phyloP scores from a whole-genome alignment of 2,329 filamentous ascomycete genomes.

The Aspergillus sp. region DNA sequence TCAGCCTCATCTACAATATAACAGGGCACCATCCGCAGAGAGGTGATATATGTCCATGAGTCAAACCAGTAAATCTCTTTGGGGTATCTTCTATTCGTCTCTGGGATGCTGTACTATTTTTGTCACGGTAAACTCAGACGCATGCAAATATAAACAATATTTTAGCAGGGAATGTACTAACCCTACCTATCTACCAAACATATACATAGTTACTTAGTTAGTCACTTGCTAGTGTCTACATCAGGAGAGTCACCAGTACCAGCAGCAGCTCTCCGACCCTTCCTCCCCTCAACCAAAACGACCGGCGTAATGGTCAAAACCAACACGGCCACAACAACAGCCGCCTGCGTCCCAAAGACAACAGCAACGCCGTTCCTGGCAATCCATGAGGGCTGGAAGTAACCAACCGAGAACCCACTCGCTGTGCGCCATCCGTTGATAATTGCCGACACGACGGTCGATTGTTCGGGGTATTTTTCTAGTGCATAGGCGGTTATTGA shows the following conservation, averaged over 20 bases:
- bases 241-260: too few relatives aligned
- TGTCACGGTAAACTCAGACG: too few relatives aligned
- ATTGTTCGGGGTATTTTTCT: slow-evolving; percentile 36
- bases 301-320: slow-evolving; percentile 31
- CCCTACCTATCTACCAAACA: too few relatives aligned
- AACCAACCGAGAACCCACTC: slow-evolving; percentile 39
- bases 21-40: neutral
- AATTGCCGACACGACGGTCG: slow-evolving; percentile 36
- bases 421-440: slow-evolving; percentile 42
- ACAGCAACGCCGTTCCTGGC: slow-evolving; percentile 29
- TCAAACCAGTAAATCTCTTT: too few relatives aligned
- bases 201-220: too few relatives aligned
- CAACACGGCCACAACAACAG: slow-evolving; percentile 26
- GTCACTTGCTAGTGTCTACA: too few relatives aligned
- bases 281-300: slow-evolving; percentile 16
- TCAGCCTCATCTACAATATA: neutral
- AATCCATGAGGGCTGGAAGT: slow-evolving; percentile 41
- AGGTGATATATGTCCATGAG: too few relatives aligned
- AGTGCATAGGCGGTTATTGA: slow-evolving; percentile 29
- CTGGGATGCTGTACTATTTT: too few relatives aligned
- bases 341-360: slow-evolving; percentile 37
- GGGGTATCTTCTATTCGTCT: too few relatives aligned
- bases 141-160: too few relatives aligned
- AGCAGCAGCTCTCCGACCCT: neutral
- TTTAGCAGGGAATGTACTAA: too few relatives aligned